A percentile compares a stretch with the other conserved stretches of the same genome.
These are phyloP conservation scores for Nidularia pulvinata DNA, from an alignment of 768 basidiomycete species.

Conservation along the genomic window DNA sequence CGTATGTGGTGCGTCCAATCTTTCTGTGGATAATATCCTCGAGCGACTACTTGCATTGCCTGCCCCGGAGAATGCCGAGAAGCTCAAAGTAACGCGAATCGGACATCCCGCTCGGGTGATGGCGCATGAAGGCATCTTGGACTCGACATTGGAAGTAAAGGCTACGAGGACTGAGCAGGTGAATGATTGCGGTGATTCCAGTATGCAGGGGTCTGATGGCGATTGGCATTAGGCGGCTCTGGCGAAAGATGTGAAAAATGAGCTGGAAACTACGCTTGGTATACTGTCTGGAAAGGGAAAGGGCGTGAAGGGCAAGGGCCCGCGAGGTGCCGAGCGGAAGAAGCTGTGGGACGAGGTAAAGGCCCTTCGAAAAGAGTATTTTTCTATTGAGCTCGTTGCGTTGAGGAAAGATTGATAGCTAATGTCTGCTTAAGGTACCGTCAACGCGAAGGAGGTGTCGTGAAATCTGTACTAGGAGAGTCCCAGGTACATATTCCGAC, in stretches of 20 bases:
- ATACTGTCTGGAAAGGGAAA: slow-evolving; percentile 74
- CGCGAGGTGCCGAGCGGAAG: slow-evolving; percentile 71
- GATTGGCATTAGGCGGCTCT: slow-evolving; percentile 60
- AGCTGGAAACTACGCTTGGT: slow-evolving; percentile 71
- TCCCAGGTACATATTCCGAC: slow-evolving; percentile 54
- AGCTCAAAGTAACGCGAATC: slow-evolving; percentile 76
- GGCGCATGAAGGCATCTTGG: slow-evolving; percentile 62
- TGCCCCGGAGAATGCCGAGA: slow-evolving; percentile 40
- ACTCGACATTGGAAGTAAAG: slow-evolving; percentile 73
- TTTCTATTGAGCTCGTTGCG: slow-evolving; percentile 1
- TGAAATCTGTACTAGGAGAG: slow-evolving; percentile 75
- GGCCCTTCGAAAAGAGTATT: slow-evolving; percentile 86
- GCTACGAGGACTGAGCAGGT: slow-evolving; percentile 75
- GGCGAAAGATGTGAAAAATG: slow-evolving; percentile 86
- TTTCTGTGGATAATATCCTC: slow-evolving; percentile 95
- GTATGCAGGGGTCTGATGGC: neutral
- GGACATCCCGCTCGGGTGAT: slow-evolving; percentile 97
- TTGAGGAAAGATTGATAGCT: neutral
- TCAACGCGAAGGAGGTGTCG: slow-evolving; percentile 83
- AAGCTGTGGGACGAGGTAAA: slow-evolving; percentile 89
- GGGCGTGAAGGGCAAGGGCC: slow-evolving; percentile 70
- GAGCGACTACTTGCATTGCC: slow-evolving; percentile 77
- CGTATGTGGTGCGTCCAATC: slow-evolving; percentile 92
- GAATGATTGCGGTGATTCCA: too few relatives aligned
- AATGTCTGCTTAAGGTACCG: slow-evolving; percentile 65